Evolutionary conservation across 1,284 basidiomycete genomes (phyloP).

Genomic region (Pisolithus thermaeus): DNA sequence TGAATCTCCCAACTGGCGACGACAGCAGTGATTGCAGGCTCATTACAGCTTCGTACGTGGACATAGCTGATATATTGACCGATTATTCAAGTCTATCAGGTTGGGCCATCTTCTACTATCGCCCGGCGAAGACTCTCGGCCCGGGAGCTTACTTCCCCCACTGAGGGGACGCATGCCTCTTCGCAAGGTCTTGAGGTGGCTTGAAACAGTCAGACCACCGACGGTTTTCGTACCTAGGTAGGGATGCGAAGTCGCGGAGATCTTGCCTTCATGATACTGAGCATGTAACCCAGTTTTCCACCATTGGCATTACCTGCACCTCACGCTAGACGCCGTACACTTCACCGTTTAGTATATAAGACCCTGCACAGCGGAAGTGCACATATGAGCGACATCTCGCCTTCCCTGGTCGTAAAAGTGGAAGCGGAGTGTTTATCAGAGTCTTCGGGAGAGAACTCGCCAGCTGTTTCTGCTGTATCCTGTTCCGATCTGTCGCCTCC

Average conservation of each 20-base stretch:
- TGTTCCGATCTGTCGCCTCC: background rate
- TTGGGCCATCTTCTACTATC: constrained; percentile 53
- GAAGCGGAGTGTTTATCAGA: constrained; percentile 29
- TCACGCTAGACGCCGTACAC: constrained; percentile 33
- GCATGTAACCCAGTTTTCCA: constrained; percentile 38
- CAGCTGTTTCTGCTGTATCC: background rate
- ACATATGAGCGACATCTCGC: background rate
- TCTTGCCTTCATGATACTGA: constrained; percentile 3
- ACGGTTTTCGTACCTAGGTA: constrained; percentile 54
- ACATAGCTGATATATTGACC: background rate
- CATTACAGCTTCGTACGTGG: constrained; percentile 46
- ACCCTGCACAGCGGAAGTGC: constrained; percentile 23
- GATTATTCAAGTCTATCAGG: constrained; percentile 30
- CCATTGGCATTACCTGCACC: constrained; percentile 32
- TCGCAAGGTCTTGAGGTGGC: constrained; percentile 43
- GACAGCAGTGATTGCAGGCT: constrained; percentile 12
- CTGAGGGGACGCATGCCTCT: constrained; percentile 41
- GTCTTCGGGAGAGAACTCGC: background rate
- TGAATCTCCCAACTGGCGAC: background rate
- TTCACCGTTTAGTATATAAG: constrained; percentile 56
- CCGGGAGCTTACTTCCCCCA: constrained; percentile 44
- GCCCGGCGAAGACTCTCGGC: constrained; percentile 29
- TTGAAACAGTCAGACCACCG: constrained; percentile 30
- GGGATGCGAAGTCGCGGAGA: constrained; percentile 6
- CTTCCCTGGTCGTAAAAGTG: constrained; percentile 28